Conservation (phyloP, 352 stramenopile genomes). For the Poterioochromonas sp. region DNA sequence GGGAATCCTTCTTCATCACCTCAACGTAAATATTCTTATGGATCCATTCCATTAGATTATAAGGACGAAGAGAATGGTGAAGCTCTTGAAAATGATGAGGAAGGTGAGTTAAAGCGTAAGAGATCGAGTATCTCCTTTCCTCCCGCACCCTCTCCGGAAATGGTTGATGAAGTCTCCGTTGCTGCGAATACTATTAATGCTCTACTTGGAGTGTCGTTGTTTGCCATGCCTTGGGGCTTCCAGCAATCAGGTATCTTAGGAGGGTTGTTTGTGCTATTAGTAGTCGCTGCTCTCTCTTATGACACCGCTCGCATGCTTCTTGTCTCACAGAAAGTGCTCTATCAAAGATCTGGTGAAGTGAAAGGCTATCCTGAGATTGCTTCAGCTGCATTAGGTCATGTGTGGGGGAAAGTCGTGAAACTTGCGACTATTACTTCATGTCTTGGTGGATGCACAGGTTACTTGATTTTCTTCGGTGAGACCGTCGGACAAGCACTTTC, state of each 20-base stretch:
- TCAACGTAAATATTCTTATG: background rate
- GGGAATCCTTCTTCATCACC: background rate
- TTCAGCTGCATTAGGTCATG: background rate
- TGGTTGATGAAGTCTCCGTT: slow-evolving; percentile 5
- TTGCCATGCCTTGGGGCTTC: slow-evolving; percentile 20
- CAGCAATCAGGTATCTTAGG: slow-evolving; percentile 2
- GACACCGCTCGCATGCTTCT: background rate
- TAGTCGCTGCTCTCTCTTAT: background rate
- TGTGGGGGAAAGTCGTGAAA: background rate
- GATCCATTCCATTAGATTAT: background rate
- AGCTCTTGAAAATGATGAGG: background rate
- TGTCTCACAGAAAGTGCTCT: background rate
- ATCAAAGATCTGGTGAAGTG: slow-evolving; percentile 4
- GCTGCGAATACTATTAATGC: slow-evolving; percentile 15
- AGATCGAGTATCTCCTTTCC: background rate
- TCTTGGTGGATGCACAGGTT: slow-evolving; percentile 15
- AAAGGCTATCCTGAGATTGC: slow-evolving; percentile 22
- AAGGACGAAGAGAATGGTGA: background rate
- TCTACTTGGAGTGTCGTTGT: slow-evolving; percentile 6
- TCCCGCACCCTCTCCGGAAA: background rate
- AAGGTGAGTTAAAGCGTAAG: background rate
- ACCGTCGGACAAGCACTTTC: background rate
- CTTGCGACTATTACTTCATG: background rate
- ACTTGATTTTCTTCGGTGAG: slow-evolving; percentile 19
- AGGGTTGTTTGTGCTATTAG: background rate